Conservation (phyloP, 2,329 filamentous ascomycete species). For the Scedosporium dehoogii region DNA sequence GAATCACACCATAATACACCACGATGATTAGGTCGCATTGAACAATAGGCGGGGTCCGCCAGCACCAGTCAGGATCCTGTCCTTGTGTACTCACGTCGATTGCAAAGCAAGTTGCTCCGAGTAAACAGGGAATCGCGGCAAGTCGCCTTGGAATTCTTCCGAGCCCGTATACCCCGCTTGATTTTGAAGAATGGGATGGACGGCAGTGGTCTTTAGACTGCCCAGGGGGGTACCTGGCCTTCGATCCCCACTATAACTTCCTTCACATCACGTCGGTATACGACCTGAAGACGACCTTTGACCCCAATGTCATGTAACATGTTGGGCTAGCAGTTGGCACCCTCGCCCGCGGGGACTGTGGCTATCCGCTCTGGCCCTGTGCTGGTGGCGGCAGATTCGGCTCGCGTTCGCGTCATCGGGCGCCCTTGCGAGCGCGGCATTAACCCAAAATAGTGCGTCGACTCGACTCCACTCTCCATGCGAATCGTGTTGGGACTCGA, state of each 20-base stretch:
- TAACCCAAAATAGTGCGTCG: too few species aligned
- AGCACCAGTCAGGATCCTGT: neutral
- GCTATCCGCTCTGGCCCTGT: too few species aligned
- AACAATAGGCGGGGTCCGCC: neutral
- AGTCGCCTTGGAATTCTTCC: neutral
- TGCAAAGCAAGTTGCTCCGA: neutral
- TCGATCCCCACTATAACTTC: neutral
- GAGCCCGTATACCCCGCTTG: neutral
- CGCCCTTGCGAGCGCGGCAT: too few species aligned
- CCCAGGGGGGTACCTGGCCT: neutral
- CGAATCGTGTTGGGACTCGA: too few species aligned
- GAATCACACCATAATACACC: too few species aligned
- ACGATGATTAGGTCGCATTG: too few species aligned
- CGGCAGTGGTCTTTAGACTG: neutral
- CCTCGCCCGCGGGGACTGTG: too few species aligned
- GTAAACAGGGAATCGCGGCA: neutral
- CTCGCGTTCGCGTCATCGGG: too few species aligned
- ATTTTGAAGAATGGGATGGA: neutral
- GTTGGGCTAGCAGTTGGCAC: constrained; percentile 14
- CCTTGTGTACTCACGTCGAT: neutral
- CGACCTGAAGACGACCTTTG: neutral
- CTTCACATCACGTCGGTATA: neutral
- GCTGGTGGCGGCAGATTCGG: too few species aligned
- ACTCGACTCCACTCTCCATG: too few species aligned
- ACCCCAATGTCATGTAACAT: constrained; percentile 12